Base-by-base conservation (phyloP, 2,329 filamentous ascomycete species). In the Capronia americana region DNA sequence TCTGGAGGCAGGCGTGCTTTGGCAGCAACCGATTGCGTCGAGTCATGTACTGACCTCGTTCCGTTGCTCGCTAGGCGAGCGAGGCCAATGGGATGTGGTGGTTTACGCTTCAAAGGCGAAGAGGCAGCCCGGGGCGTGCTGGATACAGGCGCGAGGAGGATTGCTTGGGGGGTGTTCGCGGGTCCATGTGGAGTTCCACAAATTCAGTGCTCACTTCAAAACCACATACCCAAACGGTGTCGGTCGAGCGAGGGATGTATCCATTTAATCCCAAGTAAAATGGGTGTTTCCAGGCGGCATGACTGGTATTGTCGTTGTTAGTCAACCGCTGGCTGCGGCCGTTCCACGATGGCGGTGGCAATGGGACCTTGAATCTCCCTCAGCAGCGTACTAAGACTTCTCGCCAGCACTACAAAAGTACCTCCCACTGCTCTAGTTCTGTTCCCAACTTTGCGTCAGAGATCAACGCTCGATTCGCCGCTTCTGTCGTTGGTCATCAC, bases 401-500 rank as follows among this genome's bases (percentile, higher is more conserved):
- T 12, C 12, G 14, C 34, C 26, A 28, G 26, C 20, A 60, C 58
- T 61, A 53, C 58, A 61, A 61, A 61, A 61, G 58, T 61, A 61
- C 58, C 58, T 61, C 58, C 23, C 12, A 12, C 46, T n/a, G 23
- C 24, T 53, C 50, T 56, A 55, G 28, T 61, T 54, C 59, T 62
- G 41, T 53, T 41, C 59, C 32, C 44, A 60, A 60, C 41, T 60
- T 54, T 62, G 50, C 59, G 59, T 62, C 59, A 62, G 59, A 55
- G 59, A 56, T 62, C 59, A 56, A 56, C 59, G 50, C 5, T 46
- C 14, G 38, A 23, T 26, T 56, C 51, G 50, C 50, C 59, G 46
- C 59, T 26, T 55, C 23, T 44, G n/a, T 61, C 58, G 26, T 61
- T 55, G 12, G 17, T 57, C 55, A 26, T 34, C 30, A 51, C 59